A percentile compares a stretch with the other conserved stretches of the same genome.
Conservation (phyloP, 2,329 filamentous ascomycete species). For the Xylaria polymorpha region DNA sequence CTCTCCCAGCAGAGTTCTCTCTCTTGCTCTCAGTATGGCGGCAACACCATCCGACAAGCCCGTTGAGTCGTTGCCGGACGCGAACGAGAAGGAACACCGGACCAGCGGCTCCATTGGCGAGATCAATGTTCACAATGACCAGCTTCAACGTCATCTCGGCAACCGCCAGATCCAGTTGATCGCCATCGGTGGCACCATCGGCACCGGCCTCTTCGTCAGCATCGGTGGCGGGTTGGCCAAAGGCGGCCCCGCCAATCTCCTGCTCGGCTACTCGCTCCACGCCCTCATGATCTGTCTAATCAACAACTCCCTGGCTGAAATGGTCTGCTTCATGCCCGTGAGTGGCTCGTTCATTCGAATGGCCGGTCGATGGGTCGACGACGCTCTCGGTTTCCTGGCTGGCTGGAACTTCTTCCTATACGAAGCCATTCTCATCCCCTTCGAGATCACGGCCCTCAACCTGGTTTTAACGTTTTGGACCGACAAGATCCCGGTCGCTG, state of each 20-base stretch:
- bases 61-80: constrained; percentile 6
- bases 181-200: constrained; percentile 68
- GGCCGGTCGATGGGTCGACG: constrained; percentile 73
- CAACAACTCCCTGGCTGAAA: constrained; percentile 74
- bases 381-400: constrained; percentile 69
- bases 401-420: constrained; percentile 59
- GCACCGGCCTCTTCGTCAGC: constrained; percentile 69
- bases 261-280: constrained; percentile 70
- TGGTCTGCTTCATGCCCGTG: constrained; percentile 71
- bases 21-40: constrained; percentile 48
- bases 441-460: constrained; percentile 56
- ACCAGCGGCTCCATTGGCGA: constrained; percentile 40
- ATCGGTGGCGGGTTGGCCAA: constrained; percentile 67
- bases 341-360: constrained; percentile 73
- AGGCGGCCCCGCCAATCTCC: constrained; percentile 63
- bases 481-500: constrained; percentile 58
- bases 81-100: constrained; percentile 42
- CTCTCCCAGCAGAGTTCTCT: constrained; percentile 47
- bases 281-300: constrained; percentile 65
- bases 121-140: constrained; percentile 42
- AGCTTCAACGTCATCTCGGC: constrained; percentile 56
- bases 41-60: constrained; percentile 40
- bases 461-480: constrained; percentile 60
- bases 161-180: constrained; percentile 67
- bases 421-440: constrained; percentile 56